Evolutionary conservation across 192 early-diverging fungal species (phyloP), one percentile per base, ranked within the genome.

Genomic region (Backusella mclennaniae): DNA sequence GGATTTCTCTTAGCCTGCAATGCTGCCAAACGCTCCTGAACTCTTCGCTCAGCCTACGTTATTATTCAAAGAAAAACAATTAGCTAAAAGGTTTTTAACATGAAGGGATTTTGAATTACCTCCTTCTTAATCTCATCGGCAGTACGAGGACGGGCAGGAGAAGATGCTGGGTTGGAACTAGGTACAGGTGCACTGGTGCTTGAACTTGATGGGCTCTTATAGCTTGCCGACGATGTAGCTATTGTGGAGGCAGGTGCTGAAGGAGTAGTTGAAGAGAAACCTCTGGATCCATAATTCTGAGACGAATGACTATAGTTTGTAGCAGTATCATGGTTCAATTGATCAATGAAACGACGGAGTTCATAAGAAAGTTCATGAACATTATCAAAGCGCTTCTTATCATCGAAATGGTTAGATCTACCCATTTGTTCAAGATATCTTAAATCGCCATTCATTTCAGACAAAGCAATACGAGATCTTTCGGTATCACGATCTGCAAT

Each of bases 331-430:
- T 36, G 41, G 44, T 75, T 79, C 42, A 89, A 78, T 19, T 87
- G 84, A 42, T 85, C 78, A 44, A 89, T 79, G 35, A 89, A 89
- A 12, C 77, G 73, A 19, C 85, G 75, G n/a, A 82, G 52, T 26
- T 85, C 82, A 38, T 86, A 83, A 17, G 76, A 68, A 14, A 89
- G 76, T 69, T 82, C 86, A 31, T 84, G 83, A 11, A 85, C 83
- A 71, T 81, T 85, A 56, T 84, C 77, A 38, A 84, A 59, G 35
- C 82, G 83, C 41, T 71, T 80, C 42, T 82, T 77, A 11, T 78
- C 76, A 6, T 59, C 36, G 3, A 78, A 44, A 49, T 29, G 35
- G 2, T 66, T 71, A 59, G 14, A 75, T 67, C 42, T 38, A 12
- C 14, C 67, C 35, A 75, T 72, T 70, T 14, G 69, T 41, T 67